phyloP scores from a whole-genome alignment of 2,329 filamentous ascomycete species.

The Xylaria sp. region DNA sequence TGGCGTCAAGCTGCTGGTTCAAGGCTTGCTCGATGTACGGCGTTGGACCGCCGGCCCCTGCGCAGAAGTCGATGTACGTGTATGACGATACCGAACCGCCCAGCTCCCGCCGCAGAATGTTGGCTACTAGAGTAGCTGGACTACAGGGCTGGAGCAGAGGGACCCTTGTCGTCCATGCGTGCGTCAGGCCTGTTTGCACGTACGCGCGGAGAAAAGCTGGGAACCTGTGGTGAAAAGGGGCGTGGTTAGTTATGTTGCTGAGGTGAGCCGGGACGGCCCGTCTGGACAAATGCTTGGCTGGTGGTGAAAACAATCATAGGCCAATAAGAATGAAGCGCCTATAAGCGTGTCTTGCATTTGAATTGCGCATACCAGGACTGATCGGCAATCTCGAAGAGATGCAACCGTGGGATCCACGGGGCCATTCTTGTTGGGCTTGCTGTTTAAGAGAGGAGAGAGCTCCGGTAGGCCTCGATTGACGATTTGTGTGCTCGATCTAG shows the following conservation, averaged over 20 bases:
- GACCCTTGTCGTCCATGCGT: slow-evolving; percentile 69
- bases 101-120: slow-evolving; percentile 63
- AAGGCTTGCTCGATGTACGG: slow-evolving; percentile 69
- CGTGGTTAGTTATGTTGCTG: slow-evolving; percentile 6
- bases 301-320: background rate
- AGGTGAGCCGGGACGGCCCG: slow-evolving; percentile 7
- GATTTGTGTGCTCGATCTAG: background rate
- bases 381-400: slow-evolving; percentile 75
- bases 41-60: slow-evolving; percentile 77
- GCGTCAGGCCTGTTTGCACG: slow-evolving; percentile 72
- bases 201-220: slow-evolving; percentile 71
- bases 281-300: background rate
- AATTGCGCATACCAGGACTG: slow-evolving; percentile 65
- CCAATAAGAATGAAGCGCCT: background rate
- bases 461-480: background rate
- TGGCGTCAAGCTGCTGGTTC: slow-evolving; percentile 56
- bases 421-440: slow-evolving; percentile 33
- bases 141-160: slow-evolving; percentile 66
- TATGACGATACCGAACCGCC: slow-evolving; percentile 60
- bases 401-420: slow-evolving; percentile 65
- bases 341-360: background rate
- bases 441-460: background rate
- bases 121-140: slow-evolving; percentile 69
- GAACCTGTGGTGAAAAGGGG: slow-evolving; percentile 60
- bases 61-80: slow-evolving; percentile 79